Evolutionary conservation across 169 alveolate genomes (phyloP).

Genomic region (Cryptosporidium sp.): DNA sequence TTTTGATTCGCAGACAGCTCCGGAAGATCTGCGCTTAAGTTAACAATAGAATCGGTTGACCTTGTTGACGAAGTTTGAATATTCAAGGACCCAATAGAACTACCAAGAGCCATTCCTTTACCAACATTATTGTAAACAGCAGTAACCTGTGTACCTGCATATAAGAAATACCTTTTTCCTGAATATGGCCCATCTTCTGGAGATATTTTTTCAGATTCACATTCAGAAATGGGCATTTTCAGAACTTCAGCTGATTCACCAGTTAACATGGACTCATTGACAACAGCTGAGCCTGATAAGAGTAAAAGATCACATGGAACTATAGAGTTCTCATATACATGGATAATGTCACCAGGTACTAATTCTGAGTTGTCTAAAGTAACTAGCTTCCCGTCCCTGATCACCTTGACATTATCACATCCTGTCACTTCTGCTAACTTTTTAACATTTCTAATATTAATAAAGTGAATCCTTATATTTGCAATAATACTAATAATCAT

Average conservation of each 20-base stretch:
- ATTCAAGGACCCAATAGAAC: conserved; percentile 4
- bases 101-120: background rate
- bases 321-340: conserved; percentile 80
- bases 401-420: conserved; percentile 45
- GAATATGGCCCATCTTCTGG: conserved; percentile 80
- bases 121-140: conserved; percentile 67
- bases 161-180: conserved; percentile 77
- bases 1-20: background rate
- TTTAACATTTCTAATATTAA: conserved; percentile 66
- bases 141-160: conserved; percentile 80
- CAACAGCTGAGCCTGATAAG: conserved; percentile 84
- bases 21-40: background rate
- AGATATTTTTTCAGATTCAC: conserved; percentile 53
- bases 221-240: conserved; percentile 82
- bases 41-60: conserved; percentile 38
- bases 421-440: conserved; percentile 75
- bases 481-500: conserved; percentile 75
- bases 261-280: conserved; percentile 88
- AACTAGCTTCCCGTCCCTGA: conserved; percentile 47
- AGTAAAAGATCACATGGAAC: conserved; percentile 88
- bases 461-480: conserved; percentile 70
- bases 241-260: conserved; percentile 86
- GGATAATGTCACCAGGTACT: conserved; percentile 88
- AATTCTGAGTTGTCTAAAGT: conserved; percentile 76
- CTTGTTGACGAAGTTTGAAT: conserved; percentile 60